Base-by-base conservation (phyloP, 2,329 filamentous ascomycete species). In the Colletotrichum lindemuthianum region DNA sequence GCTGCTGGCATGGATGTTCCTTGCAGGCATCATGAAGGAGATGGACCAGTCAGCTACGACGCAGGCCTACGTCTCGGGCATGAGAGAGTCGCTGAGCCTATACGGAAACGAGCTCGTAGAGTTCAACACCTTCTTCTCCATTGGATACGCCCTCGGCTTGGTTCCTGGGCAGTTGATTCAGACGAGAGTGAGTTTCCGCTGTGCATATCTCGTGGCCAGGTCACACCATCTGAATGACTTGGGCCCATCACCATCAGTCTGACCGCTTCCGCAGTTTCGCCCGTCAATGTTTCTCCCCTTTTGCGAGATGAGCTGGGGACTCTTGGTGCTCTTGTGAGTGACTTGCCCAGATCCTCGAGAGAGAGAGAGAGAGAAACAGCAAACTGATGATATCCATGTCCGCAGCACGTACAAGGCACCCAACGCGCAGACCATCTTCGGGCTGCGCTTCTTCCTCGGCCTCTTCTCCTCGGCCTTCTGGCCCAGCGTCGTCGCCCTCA, bases 61-160 rank as follows among this genome's bases (percentile, higher is more conserved):
- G 48, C 73, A 70, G n/a, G 78, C 77, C 15, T 80, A 79, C 49
- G 76, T 79, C 9, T 76, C 74, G 0, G 78, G 78, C 0, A 79
- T 80, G 78, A 75, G 77, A 37, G 72, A 76, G 44, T 75, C 76
- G 51, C 65, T 77, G 6, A 54, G 54, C 2, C 72, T 79, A 1
- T 69, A 73, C 16, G 76, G 74, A 8, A 76, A 76, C 50, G 70
- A 78, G 67, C 69, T 65, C 34, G 68, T 68, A 9, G 55, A 67
- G 16, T 61, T 59, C 48, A 60, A 57, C 24, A 72, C 71, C 3
- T 69, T 54, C 24, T 73, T 68, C 39, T 71, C 69, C 3, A 64
- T 71, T 10, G 67, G 66, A 1, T 72, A 72, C 43, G 70, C 70
- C 6, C 57, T 69, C 8, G 69, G 59, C 54, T 68, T 73, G 53